Percentiles rank a stretch among this genome's conserved stretches.
Conservation (phyloP, 208 protist species). For the Trypanosoma melophagium region DNA sequence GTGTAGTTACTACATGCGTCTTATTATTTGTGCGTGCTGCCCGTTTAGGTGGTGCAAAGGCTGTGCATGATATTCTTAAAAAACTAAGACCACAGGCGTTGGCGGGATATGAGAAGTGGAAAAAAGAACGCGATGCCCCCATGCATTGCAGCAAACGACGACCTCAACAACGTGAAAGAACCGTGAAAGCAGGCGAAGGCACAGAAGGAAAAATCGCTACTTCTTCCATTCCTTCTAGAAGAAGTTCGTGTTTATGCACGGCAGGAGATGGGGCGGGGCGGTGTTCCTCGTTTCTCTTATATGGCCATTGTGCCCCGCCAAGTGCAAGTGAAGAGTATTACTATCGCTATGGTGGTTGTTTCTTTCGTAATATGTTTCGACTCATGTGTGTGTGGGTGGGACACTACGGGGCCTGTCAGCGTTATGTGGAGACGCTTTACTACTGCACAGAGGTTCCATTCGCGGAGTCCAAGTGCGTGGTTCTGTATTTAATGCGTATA, state of each 20-base stretch:
- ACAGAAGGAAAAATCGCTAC: background rate
- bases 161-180: too few relatives aligned
- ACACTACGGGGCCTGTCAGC: constrained; percentile 78
- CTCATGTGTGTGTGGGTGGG: constrained; percentile 81
- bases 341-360: constrained; percentile 61
- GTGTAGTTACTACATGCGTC: constrained; percentile 71
- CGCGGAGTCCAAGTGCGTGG: constrained; percentile 69
- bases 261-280: constrained; percentile 19
- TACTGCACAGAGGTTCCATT: constrained; percentile 82
- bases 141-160: constrained; percentile 4
- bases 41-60: constrained; percentile 25
- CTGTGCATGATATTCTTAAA: constrained; percentile 27
- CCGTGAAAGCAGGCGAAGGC: background rate
- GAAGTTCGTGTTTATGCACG: constrained; percentile 20
- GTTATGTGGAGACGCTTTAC: constrained; percentile 80
- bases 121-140: constrained; percentile 3
- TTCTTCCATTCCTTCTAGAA: background rate
- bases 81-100: constrained; percentile 39
- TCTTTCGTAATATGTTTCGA: constrained; percentile 83
- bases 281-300: constrained; percentile 32
- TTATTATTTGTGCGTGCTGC: constrained; percentile 69
- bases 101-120: constrained; percentile 41
- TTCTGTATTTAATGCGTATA: constrained; percentile 61
- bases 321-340: constrained; percentile 57
- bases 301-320: constrained; percentile 57